A percentile compares a stretch with the other conserved stretches of the same genome.
Evolutionary conservation across 2,329 filamentous ascomycete genomes (phyloP).

Genomic region (Stagonosporopsis cucurbitacearum): DNA sequence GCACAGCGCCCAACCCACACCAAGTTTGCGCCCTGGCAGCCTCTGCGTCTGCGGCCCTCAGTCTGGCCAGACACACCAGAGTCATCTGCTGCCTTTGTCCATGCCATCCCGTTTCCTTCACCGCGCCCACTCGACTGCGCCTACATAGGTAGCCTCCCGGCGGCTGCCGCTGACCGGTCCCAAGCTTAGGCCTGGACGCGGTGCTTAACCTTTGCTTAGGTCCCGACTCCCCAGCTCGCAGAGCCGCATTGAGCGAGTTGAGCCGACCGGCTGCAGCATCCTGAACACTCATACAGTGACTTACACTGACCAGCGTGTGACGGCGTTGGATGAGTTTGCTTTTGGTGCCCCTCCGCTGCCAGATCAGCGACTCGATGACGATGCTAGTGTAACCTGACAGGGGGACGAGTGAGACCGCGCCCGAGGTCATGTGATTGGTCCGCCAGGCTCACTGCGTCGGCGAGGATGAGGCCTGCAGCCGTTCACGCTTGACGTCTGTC

Average conservation of each 20-base stretch:
- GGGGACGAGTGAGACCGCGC: constrained; percentile 7
- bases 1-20: constrained; percentile 12
- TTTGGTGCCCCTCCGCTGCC: neutral
- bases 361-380: constrained; percentile 10
- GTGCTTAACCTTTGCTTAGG: constrained; percentile 11
- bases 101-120: constrained; percentile 3
- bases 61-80: constrained; percentile 2
- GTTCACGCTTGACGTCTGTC: constrained; percentile 8
- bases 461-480: constrained; percentile 5
- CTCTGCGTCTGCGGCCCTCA: constrained; percentile 10
- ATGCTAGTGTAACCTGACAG: constrained; percentile 7
- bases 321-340: neutral
- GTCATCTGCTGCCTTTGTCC: neutral
- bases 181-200: constrained; percentile 3
- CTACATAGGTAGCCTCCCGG: constrained; percentile 3
- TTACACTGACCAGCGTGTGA: too few relatives aligned
- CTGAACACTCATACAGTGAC: neutral
- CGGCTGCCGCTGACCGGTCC: constrained; percentile 18
- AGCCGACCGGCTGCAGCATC: neutral
- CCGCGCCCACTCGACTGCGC: constrained; percentile 2
- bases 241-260: constrained; percentile 5
- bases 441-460: neutral
- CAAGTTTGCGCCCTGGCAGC: constrained; percentile 13
- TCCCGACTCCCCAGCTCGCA: constrained; percentile 5
- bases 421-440: constrained; percentile 2